Evolutionary conservation across 1,284 basidiomycete species (phyloP).

Genomic region (Fomes fomentarius): DNA sequence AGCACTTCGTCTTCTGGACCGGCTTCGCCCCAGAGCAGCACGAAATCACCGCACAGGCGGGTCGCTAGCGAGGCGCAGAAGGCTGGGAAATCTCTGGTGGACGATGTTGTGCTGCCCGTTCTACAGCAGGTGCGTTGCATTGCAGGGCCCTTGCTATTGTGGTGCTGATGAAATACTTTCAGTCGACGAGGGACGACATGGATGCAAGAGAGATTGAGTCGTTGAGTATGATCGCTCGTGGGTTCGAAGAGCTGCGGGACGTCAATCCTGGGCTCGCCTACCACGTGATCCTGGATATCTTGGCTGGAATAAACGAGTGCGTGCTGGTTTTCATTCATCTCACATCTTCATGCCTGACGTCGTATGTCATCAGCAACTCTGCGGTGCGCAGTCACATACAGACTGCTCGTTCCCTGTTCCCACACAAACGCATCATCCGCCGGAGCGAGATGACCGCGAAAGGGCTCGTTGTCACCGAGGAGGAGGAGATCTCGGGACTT

Average conservation of each 20-base stretch:
- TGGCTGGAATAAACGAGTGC: slow-evolving; percentile 91
- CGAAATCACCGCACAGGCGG: slow-evolving; percentile 44
- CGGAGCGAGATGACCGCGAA: slow-evolving; percentile 82
- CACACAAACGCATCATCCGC: slow-evolving; percentile 76
- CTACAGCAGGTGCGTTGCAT: slow-evolving; percentile 62
- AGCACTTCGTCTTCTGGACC: slow-evolving; percentile 42
- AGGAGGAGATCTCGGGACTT: slow-evolving; percentile 65
- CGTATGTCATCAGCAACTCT: slow-evolving; percentile 54
- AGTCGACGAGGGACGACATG: slow-evolving; percentile 84
- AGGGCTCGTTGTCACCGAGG: slow-evolving; percentile 78
- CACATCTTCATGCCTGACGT: slow-evolving; percentile 2
- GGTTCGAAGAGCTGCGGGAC: slow-evolving; percentile 83
- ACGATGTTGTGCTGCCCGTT: slow-evolving; percentile 81
- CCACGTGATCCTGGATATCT: slow-evolving; percentile 83
- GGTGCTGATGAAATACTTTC: slow-evolving; percentile 22
- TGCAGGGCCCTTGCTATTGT: background rate
- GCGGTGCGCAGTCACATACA: slow-evolving; percentile 80
- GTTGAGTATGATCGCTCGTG: slow-evolving; percentile 86
- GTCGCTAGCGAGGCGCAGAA: slow-evolving; percentile 58
- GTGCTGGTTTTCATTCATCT: slow-evolving; percentile 34
- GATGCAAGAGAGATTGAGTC: slow-evolving; percentile 89
- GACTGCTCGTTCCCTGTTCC: slow-evolving; percentile 71
- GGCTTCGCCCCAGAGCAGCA: slow-evolving; percentile 48
- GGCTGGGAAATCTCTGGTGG: slow-evolving; percentile 74
- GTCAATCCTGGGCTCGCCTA: slow-evolving; percentile 86